Conservation (phyloP, 2,329 filamentous ascomycete genomes). For the Colletotrichum sansevieriae region DNA sequence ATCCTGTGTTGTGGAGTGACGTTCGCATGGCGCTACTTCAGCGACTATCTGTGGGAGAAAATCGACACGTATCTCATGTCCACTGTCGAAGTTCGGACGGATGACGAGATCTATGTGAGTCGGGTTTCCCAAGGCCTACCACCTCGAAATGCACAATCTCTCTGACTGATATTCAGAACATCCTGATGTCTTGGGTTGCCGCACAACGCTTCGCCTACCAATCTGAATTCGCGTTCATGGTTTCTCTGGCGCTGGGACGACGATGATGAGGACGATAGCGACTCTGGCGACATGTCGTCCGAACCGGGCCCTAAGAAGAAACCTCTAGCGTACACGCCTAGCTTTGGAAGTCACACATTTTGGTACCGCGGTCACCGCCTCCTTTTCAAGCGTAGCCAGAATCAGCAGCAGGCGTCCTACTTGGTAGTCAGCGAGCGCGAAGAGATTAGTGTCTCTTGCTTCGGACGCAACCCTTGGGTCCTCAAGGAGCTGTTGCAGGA, state of each 20-base stretch:
- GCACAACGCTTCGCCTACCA: slow-evolving; percentile 72
- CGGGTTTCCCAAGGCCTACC: too few species aligned
- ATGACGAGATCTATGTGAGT: slow-evolving; percentile 75
- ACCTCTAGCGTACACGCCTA: slow-evolving; percentile 73
- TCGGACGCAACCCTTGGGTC: slow-evolving; percentile 70
- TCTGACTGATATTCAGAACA: slow-evolving; percentile 55
- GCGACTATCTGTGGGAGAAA: slow-evolving; percentile 60
- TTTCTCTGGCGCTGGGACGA: slow-evolving; percentile 60
- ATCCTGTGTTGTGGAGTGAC: slow-evolving; percentile 62
- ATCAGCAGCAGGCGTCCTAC: slow-evolving; percentile 57
- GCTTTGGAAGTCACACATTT: slow-evolving; percentile 76
- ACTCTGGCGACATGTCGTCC: slow-evolving; percentile 45
- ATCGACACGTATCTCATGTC: slow-evolving; percentile 72
- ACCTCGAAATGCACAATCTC: too few species aligned
- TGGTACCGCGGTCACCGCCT: slow-evolving; percentile 73
- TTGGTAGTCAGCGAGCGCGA: slow-evolving; percentile 65
- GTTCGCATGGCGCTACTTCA: slow-evolving; percentile 67
- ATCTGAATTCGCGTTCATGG: slow-evolving; percentile 66
- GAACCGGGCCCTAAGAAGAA: slow-evolving; percentile 56
- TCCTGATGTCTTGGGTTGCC: slow-evolving; percentile 78
- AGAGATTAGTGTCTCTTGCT: slow-evolving; percentile 71
- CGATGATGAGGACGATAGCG: slow-evolving; percentile 62
- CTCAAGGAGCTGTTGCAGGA: slow-evolving; percentile 74
- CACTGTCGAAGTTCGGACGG: slow-evolving; percentile 73
- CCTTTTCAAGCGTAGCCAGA: slow-evolving; percentile 67